Base-by-base conservation (phyloP, 148 eudicot genomes). In the Vaccinium vitisidaea region DNA sequence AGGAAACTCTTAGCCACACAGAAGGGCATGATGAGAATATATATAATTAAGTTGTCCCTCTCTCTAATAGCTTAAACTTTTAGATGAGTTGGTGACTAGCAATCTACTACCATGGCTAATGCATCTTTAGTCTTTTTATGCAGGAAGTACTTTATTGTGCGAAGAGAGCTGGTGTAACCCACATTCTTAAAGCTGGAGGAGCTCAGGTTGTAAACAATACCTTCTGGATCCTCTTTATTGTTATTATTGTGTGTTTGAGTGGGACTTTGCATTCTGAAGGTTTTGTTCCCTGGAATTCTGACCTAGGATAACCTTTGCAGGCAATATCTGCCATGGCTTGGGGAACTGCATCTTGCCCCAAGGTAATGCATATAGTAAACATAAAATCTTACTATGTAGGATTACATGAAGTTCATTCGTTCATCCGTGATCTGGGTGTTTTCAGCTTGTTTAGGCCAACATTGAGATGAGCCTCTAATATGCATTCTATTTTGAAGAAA, bases 321-420 rank as follows among this genome's bases (percentile, higher is more conserved):
- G 99, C 99, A 58, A 95, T 97, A 84, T 86, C 98, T 90, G 99
- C 99, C 87, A 95, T 97, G 99, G 99, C 99, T 54, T 97, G 99
- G 99, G 99, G 99, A 67, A 97, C 99, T n/a, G 80, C 92, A 36
- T 95, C 98, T 71, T 97, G 99, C 86, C 99, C 99, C 48, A 97
- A 97, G 99, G 99, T 97, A 90, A 39, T 76, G 14, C 56, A 63
- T 70, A 74, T 54, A 23, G 21, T 70, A 19, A 21, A 79, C 8
- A 71, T 25, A 1, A 56, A 49, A 70, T 71, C 19, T 73, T 82
- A n/a, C n/a, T n/a, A 70, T 53, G 39, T 21, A 16, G 63, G 16
- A 9, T 10, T 36, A 70, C 21, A 48, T 10, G 19, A 30, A 25
- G 46, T 53, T 73, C 48, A 6, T 73, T 82, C 14, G 21, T 73